Percentiles rank a stretch among this genome's conserved stretches.
Evolutionary conservation across 345 rosid genomes (phyloP).

Genomic region (Ricinus communis): DNA sequence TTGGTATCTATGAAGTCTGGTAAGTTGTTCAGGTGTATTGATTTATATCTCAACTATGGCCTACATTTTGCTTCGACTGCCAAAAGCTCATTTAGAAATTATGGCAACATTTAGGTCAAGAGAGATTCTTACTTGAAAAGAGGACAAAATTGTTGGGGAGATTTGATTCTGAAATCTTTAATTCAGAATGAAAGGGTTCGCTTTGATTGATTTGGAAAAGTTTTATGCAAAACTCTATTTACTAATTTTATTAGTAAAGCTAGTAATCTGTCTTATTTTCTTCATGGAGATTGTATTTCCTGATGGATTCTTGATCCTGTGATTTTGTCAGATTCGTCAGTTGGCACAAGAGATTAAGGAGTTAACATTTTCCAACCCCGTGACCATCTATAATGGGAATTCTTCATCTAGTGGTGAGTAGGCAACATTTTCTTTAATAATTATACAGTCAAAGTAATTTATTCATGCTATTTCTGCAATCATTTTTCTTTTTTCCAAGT

Average conservation of each 20-base stretch:
- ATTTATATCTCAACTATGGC: not conserved
- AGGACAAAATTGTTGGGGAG: not conserved
- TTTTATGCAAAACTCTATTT: not conserved
- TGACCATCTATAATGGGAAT: constrained; percentile 72
- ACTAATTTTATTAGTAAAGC: not conserved
- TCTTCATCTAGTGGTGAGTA: constrained; percentile 51
- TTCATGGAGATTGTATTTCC: constrained; percentile 3
- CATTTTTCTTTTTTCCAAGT: not conserved
- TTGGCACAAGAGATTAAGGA: constrained; percentile 93
- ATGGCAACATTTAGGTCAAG: not conserved
- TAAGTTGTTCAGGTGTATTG: not conserved
- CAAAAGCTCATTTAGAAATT: not conserved
- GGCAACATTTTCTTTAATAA: constrained; percentile 2
- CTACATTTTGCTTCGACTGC: not conserved
- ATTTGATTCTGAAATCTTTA: too few relatives aligned
- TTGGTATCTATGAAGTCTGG: not conserved
- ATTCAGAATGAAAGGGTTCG: too few relatives aligned
- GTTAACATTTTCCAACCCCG: constrained; percentile 56
- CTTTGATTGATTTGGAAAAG: too few relatives aligned
- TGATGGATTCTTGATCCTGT: constrained; percentile 8
- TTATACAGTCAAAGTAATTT: not conserved
- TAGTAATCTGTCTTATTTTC: constrained; percentile 1
- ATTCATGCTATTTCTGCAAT: not conserved
- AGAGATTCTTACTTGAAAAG: not conserved
- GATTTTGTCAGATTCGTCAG: constrained; percentile 56